phyloP scores from a whole-genome alignment of 1,284 basidiomycete species.

The Singerocomus inundabilis region DNA sequence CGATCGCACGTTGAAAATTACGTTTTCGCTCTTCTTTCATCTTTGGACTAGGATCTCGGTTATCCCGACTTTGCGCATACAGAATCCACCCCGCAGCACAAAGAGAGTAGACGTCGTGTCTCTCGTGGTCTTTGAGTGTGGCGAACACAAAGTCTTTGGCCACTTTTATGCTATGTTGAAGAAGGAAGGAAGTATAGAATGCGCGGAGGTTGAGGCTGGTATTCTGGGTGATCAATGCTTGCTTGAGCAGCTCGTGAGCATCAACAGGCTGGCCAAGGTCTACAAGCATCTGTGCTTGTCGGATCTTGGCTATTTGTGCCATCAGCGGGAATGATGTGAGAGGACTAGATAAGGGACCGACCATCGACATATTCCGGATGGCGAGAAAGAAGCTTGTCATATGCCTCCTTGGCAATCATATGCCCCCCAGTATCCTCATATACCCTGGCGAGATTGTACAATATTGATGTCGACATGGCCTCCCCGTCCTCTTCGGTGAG shows the following conservation, averaged over 20 bases:
- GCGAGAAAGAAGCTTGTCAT: constrained; percentile 76
- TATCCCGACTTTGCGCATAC: constrained; percentile 84
- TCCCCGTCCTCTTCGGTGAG: constrained; percentile 55
- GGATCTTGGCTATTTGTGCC: constrained; percentile 72
- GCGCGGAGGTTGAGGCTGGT: constrained; percentile 79
- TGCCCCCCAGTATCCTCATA: constrained; percentile 82
- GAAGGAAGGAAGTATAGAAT: constrained; percentile 86
- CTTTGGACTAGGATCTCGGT: constrained; percentile 53
- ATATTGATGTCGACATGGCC: constrained; percentile 72
- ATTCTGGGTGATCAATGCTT: constrained; percentile 72
- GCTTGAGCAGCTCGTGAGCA: constrained; percentile 85
- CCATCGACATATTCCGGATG: constrained; percentile 96
- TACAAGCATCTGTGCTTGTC: constrained; percentile 78
- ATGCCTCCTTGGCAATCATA: constrained; percentile 75
- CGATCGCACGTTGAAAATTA: constrained; percentile 78
- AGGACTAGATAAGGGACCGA: constrained; percentile 38
- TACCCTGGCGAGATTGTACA: constrained; percentile 87
- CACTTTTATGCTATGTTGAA: constrained; percentile 68
- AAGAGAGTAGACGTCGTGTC: constrained; percentile 86
- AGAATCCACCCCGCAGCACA: constrained; percentile 85
- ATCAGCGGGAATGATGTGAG: constrained; percentile 2
- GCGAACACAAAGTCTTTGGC: constrained; percentile 85
- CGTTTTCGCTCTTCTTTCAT: constrained; percentile 71
- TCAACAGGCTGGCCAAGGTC: constrained; percentile 69
- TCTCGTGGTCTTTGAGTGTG: constrained; percentile 80